Evolutionary conservation across 2,329 filamentous ascomycete species (phyloP), one percentile per base, ranked within the genome.

Genomic region (Amphichorda felina): DNA sequence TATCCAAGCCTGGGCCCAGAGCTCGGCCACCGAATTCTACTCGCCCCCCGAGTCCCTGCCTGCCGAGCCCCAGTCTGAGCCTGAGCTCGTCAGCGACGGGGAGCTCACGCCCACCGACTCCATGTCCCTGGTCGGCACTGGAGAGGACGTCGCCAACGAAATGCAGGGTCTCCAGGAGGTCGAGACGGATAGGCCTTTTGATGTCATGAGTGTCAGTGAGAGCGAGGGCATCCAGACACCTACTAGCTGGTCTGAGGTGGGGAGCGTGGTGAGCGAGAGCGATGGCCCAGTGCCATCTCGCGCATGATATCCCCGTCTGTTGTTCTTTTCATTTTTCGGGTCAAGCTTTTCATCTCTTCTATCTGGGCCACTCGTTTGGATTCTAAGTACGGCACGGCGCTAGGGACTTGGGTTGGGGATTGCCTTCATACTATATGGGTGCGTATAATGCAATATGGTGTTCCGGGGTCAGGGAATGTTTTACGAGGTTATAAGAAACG

Each of bases 1-100:
- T 2, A 79, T 79, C 43, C 72, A 79, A 48, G 75, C 75, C 0
- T 79, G 75, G 75, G 74, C 75, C 2, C 66, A 75, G 43, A 57
- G 64, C 39, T 69, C 68, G 4, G 58, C 58, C 47, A 10, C 28
- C 3, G 63, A 65, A 46, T 77, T 78, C 46, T 78, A 77, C 59
- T 77, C 73, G 5, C 72, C 74, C 4, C 62, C 77, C 16, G 72
- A 72, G 10, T 61, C 60, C 16, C 67, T 69, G 2, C 69, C 67
- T 2, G 73, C 70, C 5, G 72, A 71, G 53, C 61, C 61, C 14
- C 68, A 71, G 39, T 32, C 34, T 8, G 37, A 39, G 21, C 17
- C 29, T 9, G 38, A 39, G 10, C 19, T 22, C 15, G 41, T 69
- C 8, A 46, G 71, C 40, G 60, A 68, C 7, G 70, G 73, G 13